Conservation (phyloP, 148 eudicot genomes). For the Rhododendron henanense region DNA sequence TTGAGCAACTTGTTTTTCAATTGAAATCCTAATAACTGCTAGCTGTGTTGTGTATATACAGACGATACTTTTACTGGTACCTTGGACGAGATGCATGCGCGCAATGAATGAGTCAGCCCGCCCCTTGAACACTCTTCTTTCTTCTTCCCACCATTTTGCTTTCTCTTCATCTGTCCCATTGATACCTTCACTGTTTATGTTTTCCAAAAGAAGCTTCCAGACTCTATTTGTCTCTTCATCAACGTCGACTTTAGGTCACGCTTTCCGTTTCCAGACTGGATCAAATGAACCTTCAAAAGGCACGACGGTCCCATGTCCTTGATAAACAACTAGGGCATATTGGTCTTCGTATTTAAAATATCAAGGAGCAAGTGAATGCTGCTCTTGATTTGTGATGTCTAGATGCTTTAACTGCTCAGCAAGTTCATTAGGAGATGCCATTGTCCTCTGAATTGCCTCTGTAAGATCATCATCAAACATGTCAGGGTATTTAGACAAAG, state of each 20-base stretch:
- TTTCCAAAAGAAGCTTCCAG: constrained; percentile 82
- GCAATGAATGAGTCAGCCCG: constrained; percentile 91
- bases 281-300: background rate
- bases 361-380: background rate
- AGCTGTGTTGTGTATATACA: background rate
- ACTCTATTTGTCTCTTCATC: constrained; percentile 91
- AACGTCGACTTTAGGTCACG: constrained; percentile 80
- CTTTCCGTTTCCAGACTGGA: constrained; percentile 35
- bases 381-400: background rate
- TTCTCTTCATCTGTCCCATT: constrained; percentile 89
- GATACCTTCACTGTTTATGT: constrained; percentile 75
- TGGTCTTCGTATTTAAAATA: no score
- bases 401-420: background rate
- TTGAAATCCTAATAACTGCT: background rate
- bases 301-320: background rate
- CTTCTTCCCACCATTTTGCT: constrained; percentile 93
- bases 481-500: background rate
- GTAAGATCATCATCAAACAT: background rate
- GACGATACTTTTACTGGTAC: constrained; percentile 28
- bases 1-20: background rate
- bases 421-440: background rate
- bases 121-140: constrained; percentile 70
- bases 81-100: constrained; percentile 98
- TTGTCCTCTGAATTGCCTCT: background rate
- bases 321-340: no score